These are phyloP conservation scores for Vigna radiata DNA, from an alignment of 306 rosid genomes.

Conservation along the genomic window DNA sequence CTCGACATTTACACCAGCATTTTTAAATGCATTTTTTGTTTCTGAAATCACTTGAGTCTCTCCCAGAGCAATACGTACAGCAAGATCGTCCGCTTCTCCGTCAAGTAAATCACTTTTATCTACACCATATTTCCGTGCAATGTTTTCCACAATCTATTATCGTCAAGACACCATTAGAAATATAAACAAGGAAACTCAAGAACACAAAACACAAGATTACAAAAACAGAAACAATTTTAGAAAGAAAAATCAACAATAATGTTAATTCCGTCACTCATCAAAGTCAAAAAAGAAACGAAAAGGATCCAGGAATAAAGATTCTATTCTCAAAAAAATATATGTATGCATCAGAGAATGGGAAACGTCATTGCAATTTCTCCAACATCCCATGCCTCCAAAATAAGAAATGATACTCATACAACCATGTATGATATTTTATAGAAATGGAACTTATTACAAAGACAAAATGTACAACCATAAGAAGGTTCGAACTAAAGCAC, in stretches of 20 bases:
- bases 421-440: neutral
- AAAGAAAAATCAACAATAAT: conserved; percentile 23
- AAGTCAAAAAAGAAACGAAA: neutral
- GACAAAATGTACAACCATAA: neutral
- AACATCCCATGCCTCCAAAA: conserved; percentile 16
- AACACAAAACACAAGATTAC: conserved; percentile 20
- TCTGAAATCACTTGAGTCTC: conserved; percentile 91
- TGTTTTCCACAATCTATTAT: conserved; percentile 77
- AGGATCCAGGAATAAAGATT: conserved; percentile 6
- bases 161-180: conserved; percentile 29
- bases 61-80: conserved; percentile 85
- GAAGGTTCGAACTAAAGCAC: conserved; percentile 5
- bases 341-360: neutral
- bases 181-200: conserved; percentile 11
- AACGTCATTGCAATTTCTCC: conserved; percentile 20
- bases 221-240: conserved; percentile 33
- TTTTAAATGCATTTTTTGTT: conserved; percentile 79
- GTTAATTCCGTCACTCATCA: conserved; percentile 4
- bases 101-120: conserved; percentile 85
- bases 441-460: conserved; percentile 7
- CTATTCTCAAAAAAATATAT: neutral
- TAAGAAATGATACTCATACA: conserved; percentile 2
- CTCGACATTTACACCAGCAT: conserved; percentile 86
- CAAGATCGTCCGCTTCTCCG: conserved; percentile 84
- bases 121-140: conserved; percentile 82